Evolutionary conservation across 2,329 filamentous ascomycete genomes (phyloP), one percentile per base, ranked within the genome.

Genomic region (Akanthomyces lecanii): DNA sequence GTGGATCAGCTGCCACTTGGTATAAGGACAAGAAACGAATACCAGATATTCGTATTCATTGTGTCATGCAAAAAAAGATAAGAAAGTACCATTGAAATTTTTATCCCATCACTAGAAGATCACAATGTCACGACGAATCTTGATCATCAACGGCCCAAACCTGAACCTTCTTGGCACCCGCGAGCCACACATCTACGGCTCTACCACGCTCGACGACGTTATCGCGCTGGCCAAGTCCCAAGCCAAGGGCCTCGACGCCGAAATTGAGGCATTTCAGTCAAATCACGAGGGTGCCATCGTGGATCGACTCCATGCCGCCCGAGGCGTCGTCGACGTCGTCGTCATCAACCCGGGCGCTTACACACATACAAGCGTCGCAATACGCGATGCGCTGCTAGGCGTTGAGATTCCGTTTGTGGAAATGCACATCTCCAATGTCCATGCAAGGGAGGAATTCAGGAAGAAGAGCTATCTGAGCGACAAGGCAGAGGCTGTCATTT

Each of bases 71-170:
- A 40, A 16, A 8, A 40, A 40, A 5, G 4, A 40, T 16, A 40
- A 16, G 1, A 40, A 16, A 10, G 33, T 11, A 36, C 10, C 33
- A 10, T 11, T 11, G 7, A 7, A 4, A 10, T 5, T 40, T 40
- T 40, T 16, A 40, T 10, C 7, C 38, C 4, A 14, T 12, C 33
- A 38, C 33, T 38, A 38, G 12, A 40, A 16, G 3, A n/a, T 30
- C 7, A 48, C 57, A 52, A 78, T 78, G 73, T 64, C 74, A 38
- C 75, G 74, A 63, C 73, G 70, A 61, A 86, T 92, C 71, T 86
- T 92, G 68, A 80, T 92, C 67, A 86, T 92, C 78, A 92, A 92
- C 75, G 89, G 90, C n/a, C 89, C 89, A 38, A 93, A 93, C 74
- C 87, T 93, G 69, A 92, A 92, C 76, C 86, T 93, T 56, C 83